phyloP scores from a whole-genome alignment of 1,284 basidiomycete species.

The Cystobasidium sp. region DNA sequence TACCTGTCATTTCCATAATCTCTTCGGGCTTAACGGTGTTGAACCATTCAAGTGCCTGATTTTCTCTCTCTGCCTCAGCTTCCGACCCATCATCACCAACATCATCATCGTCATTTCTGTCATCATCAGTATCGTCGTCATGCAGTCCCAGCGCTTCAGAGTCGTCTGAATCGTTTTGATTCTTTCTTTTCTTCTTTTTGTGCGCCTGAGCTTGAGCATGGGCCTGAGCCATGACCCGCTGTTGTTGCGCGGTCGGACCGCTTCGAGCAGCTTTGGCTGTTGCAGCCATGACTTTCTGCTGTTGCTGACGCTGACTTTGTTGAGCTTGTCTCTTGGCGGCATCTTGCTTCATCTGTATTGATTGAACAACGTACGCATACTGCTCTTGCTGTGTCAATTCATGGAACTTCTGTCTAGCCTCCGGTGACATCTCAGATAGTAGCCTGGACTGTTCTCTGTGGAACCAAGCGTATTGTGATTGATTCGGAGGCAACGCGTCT shows the following conservation, averaged over 20 bases:
- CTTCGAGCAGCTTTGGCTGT: slow-evolving; percentile 27
- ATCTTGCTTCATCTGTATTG: slow-evolving; percentile 15
- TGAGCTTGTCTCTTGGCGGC: slow-evolving; percentile 7
- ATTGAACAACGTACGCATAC: slow-evolving; percentile 16
- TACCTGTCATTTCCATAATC: slow-evolving; percentile 87
- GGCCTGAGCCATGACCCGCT: background rate
- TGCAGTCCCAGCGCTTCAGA: slow-evolving; percentile 17
- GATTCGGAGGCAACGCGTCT: slow-evolving; percentile 5
- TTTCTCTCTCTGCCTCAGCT: slow-evolving; percentile 56
- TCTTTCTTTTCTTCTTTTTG: slow-evolving; percentile 32
- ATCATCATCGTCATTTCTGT: slow-evolving; percentile 37
- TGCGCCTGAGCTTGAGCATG: slow-evolving; percentile 7
- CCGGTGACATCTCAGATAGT: slow-evolving; percentile 22
- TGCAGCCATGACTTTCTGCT: slow-evolving; percentile 34
- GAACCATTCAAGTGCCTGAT: slow-evolving; percentile 77
- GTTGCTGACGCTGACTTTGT: slow-evolving; percentile 28
- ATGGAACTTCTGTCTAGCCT: slow-evolving; percentile 30
- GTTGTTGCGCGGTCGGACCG: slow-evolving; percentile 15
- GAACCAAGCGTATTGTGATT: slow-evolving; percentile 17
- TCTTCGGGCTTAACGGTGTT: slow-evolving; percentile 74
- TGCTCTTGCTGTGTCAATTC: slow-evolving; percentile 4
- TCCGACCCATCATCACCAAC: slow-evolving; percentile 48
- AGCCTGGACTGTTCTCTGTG: slow-evolving; percentile 19
- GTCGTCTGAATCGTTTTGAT: slow-evolving; percentile 11
- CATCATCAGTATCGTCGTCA: slow-evolving; percentile 34